Base-by-base conservation (phyloP, 495 filamentous ascomycete genomes). In the Aspergillus nidulans region DNA sequence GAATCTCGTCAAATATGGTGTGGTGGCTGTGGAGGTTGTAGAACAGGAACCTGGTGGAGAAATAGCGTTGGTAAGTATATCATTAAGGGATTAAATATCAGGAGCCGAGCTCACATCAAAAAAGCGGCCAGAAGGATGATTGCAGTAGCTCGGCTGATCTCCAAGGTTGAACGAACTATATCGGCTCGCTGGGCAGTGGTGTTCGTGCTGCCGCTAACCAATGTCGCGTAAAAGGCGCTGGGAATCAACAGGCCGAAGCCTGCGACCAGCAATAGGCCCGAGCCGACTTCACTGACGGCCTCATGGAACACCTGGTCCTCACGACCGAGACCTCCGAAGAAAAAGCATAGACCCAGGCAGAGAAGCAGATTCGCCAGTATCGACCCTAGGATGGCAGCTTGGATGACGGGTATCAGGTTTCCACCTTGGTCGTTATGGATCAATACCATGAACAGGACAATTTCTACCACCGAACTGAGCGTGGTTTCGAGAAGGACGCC, bases 1-100 rank as follows among this genome's bases (percentile, higher is more conserved):
- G 76, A 7, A 88, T 76, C 38, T 83, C 77, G 57, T 83, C 81
- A 73, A 89, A 95, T 44, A 95, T 83, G 36, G 83, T 79, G 64
- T 95, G 86, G 68, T 96, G 90, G 7, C 89, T 90, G 44, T 81
- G 85, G 57, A 87, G 78, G 62, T 96, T 91, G 74, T 92, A 97
- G 59, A 78, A 86, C 40, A 92, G 64, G 63, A 86, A 96, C 58
- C 88, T 85, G 53, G 1, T 12, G 19, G 19, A 36, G 4, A 24
- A 23, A 39, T 4, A 39, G 10, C 36, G 13, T 39, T 18, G n/a
- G n/a, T 39, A 3, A 39, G n/a, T 16, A 39, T 16, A 39, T 18
- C 36, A 36, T 36, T 15, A 12, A 3, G 13, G 13, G 13, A 36
- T 15, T 3, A n/a, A 8, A 5, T 39, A 12, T 34, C 15, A 12